A percentile compares a stretch with the other conserved stretches of the same genome.
Evolutionary conservation across 257 asterid species (phyloP).

Genomic region (Mentha longifolia): DNA sequence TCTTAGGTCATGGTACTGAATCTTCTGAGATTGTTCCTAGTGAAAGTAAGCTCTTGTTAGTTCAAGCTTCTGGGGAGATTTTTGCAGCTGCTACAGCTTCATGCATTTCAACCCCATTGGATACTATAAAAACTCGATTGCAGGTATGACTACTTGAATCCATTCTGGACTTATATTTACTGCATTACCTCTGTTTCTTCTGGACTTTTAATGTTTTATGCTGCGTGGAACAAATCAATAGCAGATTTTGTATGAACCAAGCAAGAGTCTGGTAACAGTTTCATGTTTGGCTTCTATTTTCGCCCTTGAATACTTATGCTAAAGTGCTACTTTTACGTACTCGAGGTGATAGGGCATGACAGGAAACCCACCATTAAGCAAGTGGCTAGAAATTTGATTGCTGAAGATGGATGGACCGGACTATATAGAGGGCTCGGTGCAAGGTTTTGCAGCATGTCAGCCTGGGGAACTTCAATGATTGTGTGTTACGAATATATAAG

Average conservation of each 20-base stretch:
- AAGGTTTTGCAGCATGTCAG: conserved; percentile 93
- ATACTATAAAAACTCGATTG: conserved; percentile 84
- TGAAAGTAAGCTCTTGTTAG: conserved; percentile 59
- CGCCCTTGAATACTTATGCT: conserved; percentile 8
- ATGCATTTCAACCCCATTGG: conserved; percentile 85
- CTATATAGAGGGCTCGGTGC: conserved; percentile 92
- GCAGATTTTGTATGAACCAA: neutral
- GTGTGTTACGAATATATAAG: conserved; percentile 91
- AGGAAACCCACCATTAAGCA: conserved; percentile 69
- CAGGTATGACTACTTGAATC: conserved; percentile 50
- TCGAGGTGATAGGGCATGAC: conserved; percentile 78
- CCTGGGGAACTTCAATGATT: conserved; percentile 99
- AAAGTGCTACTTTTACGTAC: conserved; percentile 24
- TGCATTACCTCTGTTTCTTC: conserved; percentile 1
- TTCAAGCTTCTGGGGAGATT: conserved; percentile 91
- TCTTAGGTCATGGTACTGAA: conserved; percentile 57
- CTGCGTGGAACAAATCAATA: neutral
- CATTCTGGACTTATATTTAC: neutral
- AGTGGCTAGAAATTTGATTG: conserved; percentile 69
- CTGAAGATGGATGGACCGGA: conserved; percentile 95
- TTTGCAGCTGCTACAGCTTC: conserved; percentile 87
- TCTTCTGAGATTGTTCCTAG: conserved; percentile 44
- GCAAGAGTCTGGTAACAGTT: neutral
- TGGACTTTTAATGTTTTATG: neutral
- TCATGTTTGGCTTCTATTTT: conserved; percentile 6